Evolutionary conservation across 2,329 filamentous ascomycete genomes (phyloP).

Genomic region (Dothiorella sarmentorum): DNA sequence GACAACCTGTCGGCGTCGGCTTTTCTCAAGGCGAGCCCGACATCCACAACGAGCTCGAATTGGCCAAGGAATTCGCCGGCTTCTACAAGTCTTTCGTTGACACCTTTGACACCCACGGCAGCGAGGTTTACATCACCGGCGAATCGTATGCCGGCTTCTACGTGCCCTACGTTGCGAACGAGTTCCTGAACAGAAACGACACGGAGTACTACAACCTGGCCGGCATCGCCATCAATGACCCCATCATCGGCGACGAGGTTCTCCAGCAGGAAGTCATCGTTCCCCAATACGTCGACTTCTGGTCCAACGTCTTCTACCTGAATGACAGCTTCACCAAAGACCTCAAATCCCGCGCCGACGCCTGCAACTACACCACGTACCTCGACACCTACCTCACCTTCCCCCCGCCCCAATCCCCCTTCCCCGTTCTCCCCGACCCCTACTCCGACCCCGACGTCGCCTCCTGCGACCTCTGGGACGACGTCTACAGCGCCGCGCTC

Average conservation of each 20-base stretch:
- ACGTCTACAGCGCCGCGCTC: conserved; percentile 37
- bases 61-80: conserved; percentile 46
- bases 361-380: conserved; percentile 38
- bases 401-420: conserved; percentile 32
- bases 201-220: conserved; percentile 51
- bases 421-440: conserved; percentile 30
- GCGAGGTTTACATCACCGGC: conserved; percentile 54
- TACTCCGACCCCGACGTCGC: not conserved
- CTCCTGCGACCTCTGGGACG: conserved; percentile 36
- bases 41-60: conserved; percentile 47
- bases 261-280: conserved; percentile 37
- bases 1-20: conserved; percentile 47
- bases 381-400: conserved; percentile 42
- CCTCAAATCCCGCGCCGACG: conserved; percentile 32
- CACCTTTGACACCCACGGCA: conserved; percentile 52
- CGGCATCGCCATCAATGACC: conserved; percentile 50
- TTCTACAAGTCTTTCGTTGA: conserved; percentile 56
- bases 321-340: conserved; percentile 42
- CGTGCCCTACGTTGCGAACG: conserved; percentile 9
- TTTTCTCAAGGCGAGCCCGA: conserved; percentile 43
- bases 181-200: conserved; percentile 50
- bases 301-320: conserved; percentile 41
- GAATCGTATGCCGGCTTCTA: conserved; percentile 50
- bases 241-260: conserved; percentile 42
- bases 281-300: conserved; percentile 38